Evolutionary conservation across 1,284 basidiomycete species (phyloP), one percentile per base, ranked within the genome.

Genomic region (Volvariella surrecta): DNA sequence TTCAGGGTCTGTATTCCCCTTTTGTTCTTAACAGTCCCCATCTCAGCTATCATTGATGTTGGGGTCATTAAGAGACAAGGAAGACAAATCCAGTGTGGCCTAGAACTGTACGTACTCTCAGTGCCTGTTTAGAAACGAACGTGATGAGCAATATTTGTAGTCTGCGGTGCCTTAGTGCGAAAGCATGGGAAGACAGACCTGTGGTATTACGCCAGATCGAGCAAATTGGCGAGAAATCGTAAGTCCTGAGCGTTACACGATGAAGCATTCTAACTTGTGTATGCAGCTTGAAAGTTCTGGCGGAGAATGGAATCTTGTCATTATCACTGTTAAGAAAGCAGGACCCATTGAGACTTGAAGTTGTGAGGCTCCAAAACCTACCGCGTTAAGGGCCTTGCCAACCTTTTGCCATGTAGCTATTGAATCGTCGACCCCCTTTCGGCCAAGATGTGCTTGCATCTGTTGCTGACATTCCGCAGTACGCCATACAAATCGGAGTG

Each of bases 141-240:
- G n/a, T n/a, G n/a, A n/a, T n/a, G n/a, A n/a, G n/a, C n/a, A n/a
- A n/a, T 46, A n/a, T n/a, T 28, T 10, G 15, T 38, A 89, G 87
- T 37, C 58, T 81, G 37, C 74, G 86, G 22, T 84, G 81, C 53
- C 58, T 92, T 34, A 74, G 68, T 45, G 86, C 85, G 9, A 89
- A 82, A 54, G 79, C 85, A 39, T 92, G 89, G 89, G 89, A 92
- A 53, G 86, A 89, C 54, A 68, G 87, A 30, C 82, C 88, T 10
- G 66, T 80, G 16, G 83, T 89, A 11, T 66, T 92, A 45, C 74
- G 81, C 40, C 89, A 92, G 55, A 72, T 92, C 39, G 81, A 87
- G 37, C 76, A 81, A 17, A 81, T 92, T 39, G 89, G 89, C 32
- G 87, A 90, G 54, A 89, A 89, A 73, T 89, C 85, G 86, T 89